Percentiles rank a stretch among this genome's conserved stretches.
These are phyloP conservation scores for Volvox reticuliferus DNA, from an alignment of 139 green algal genomes.

Conservation along the genomic window DNA sequence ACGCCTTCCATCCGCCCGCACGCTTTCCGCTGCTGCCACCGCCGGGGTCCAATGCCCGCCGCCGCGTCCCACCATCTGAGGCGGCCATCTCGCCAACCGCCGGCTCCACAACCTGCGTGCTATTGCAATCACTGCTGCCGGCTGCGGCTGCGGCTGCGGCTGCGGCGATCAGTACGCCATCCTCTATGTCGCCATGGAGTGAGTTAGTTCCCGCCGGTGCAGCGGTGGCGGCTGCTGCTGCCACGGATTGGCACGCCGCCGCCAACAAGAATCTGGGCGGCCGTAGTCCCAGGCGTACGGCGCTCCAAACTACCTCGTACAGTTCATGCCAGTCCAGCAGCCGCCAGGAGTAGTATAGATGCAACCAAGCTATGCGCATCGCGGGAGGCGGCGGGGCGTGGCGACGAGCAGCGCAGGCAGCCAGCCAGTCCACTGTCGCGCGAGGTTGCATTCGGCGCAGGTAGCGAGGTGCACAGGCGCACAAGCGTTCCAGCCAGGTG, in stretches of 20 bases:
- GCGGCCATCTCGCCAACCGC: not conserved
- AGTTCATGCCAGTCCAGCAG: not conserved
- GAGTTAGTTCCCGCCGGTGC: not conserved
- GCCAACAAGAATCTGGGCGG: not conserved
- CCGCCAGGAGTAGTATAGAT: not conserved
- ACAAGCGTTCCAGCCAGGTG: not conserved
- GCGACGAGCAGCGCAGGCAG: not conserved
- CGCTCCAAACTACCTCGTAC: not conserved
- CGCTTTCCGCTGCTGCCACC: not conserved
- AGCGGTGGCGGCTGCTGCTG: not conserved
- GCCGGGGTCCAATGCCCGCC: not conserved
- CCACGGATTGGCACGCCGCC: conserved; percentile 14
- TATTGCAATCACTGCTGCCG: too few species aligned
- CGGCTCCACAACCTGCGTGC: too few species aligned
- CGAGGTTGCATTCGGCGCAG: conserved; percentile 31
- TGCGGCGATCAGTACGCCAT: not conserved
- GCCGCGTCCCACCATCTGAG: not conserved
- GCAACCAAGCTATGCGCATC: not conserved
- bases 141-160: not conserved
- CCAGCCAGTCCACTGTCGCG: conserved; percentile 17
- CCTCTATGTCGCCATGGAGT: too few species aligned
- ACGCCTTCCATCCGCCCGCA: not conserved
- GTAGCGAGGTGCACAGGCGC: not conserved
- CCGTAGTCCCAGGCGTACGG: conserved; percentile 10
- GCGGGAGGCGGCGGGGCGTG: not conserved